Evolutionary conservation across 352 stramenopile species (phyloP), one percentile per base, ranked within the genome.

Genomic region (Sclerospora graminicola): DNA sequence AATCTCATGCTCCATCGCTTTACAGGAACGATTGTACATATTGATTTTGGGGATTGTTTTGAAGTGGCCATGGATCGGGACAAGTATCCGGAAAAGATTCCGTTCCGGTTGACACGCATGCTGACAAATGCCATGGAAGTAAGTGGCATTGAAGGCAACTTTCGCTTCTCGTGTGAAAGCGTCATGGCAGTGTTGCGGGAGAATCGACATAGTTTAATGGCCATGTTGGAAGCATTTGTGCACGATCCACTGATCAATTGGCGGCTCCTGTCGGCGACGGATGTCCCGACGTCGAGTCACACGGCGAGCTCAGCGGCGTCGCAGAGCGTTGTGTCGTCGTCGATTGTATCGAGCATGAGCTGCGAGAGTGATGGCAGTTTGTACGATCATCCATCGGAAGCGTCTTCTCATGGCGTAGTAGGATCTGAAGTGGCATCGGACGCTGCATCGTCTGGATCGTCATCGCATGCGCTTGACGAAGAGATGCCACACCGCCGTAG

Each of bases 151-250:
- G 95, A 99, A 69, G 97, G 97, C 44, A 98, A 95, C 41, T 99
- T 98, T 62, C 79, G 96, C 5, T 96, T 80, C 41, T 98, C 95
- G 41, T 92, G 81, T 76, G 78, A 92, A 48, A 86, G 89, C 64
- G 75, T 76, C 21, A 53, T 85, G 13, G 48, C 64, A 0, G 81
- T 95, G 23, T 74, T 15, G 4, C 28, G 10, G 5, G 28, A 33
- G 52, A 99, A 98, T 61, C 72, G 92, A 23, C 95, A 99, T 63
- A 97, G 83, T 47, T 60, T 99, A 13, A 97, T 99, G 66, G 91
- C 96, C 8, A 99, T 99, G 94, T 80, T 99, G 0, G 96, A 99
- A 71, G 96, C 97, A 9, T 99, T 99, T 70, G 95, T 99, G 15
- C 95, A 99, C 61, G 96, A 99, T 64, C 97, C 97, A 20, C 68